Conservation (phyloP, 805 yeast species). For the Starmerella cellae region DNA sequence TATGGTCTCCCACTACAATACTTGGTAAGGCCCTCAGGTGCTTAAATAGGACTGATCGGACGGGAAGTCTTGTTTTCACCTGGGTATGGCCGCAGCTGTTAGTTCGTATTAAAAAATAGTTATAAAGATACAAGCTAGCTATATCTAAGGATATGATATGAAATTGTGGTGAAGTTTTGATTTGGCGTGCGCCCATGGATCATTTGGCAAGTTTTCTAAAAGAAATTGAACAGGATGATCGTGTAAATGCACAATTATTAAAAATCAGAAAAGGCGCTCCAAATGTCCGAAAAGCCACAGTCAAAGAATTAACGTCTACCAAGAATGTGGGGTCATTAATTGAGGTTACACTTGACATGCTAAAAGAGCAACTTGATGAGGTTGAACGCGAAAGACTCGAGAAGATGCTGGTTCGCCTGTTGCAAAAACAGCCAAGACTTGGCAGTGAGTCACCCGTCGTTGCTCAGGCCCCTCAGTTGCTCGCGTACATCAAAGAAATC, state of each 20-base stretch:
- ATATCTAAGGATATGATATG: too few relatives aligned
- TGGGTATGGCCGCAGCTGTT: slow-evolving; percentile 14
- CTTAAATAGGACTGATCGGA: slow-evolving; percentile 18
- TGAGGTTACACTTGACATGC: neutral
- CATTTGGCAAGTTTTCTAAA: slow-evolving; percentile 1
- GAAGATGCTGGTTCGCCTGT: slow-evolving; percentile 56
- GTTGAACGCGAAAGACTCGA: slow-evolving; percentile 73
- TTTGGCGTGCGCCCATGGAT: too few relatives aligned
- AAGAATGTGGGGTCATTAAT: neutral
- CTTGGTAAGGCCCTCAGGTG: slow-evolving; percentile 19
- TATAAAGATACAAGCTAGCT: too few relatives aligned
- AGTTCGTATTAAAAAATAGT: too few relatives aligned
- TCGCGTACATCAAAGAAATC: neutral
- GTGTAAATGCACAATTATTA: slow-evolving; percentile 1
- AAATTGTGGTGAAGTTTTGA: neutral
- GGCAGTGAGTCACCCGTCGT: neutral
- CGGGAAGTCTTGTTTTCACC: slow-evolving; percentile 17
- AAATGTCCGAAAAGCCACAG: slow-evolving; percentile 56
- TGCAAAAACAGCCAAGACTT: slow-evolving; percentile 31
- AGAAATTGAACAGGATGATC: neutral
- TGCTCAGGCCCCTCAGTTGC: neutral
- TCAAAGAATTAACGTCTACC: slow-evolving; percentile 43
- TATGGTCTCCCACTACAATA: slow-evolving; percentile 20
- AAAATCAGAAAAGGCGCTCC: slow-evolving; percentile 40
- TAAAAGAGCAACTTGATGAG: slow-evolving; percentile 39